Evolutionary conservation across 2,329 filamentous ascomycete species (phyloP).

Genomic region (Volutella citrinella): DNA sequence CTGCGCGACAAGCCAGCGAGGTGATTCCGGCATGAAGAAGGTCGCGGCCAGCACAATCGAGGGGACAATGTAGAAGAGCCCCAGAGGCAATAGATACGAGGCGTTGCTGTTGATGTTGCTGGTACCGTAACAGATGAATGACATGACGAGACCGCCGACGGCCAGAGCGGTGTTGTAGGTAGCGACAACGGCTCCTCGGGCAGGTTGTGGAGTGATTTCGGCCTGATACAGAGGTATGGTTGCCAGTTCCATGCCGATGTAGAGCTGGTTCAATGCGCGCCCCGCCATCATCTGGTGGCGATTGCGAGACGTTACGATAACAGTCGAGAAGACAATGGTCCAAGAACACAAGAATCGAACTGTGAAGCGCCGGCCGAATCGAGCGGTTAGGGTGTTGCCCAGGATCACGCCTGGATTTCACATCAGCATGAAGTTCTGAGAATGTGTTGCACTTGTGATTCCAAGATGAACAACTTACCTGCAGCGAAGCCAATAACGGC

Average conservation of each 20-base stretch:
- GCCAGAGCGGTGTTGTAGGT: conserved; percentile 27
- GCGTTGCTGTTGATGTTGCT: conserved; percentile 25
- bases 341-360: conserved; percentile 34
- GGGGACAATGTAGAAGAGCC: conserved; percentile 32
- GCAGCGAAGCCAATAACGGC: conserved; percentile 31
- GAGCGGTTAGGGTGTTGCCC: conserved; percentile 18
- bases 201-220: conserved; percentile 25
- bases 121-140: conserved; percentile 26
- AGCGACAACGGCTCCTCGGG: conserved; percentile 27
- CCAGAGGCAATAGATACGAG: conserved; percentile 32
- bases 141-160: conserved; percentile 22
- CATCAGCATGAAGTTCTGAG: too few relatives aligned
- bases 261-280: conserved; percentile 34
- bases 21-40: conserved; percentile 22
- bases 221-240: conserved; percentile 31
- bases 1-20: conserved; percentile 29
- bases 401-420: conserved; percentile 7
- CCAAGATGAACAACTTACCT: conserved; percentile 27
- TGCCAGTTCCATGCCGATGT: conserved; percentile 37
- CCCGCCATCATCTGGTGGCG: conserved; percentile 31
- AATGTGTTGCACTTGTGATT: too few relatives aligned
- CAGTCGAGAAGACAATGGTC: conserved; percentile 28
- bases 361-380: conserved; percentile 30
- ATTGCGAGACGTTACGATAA: conserved; percentile 29
- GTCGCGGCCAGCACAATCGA: conserved; percentile 21